These are phyloP conservation scores for Fusarium hainanense DNA, from an alignment of 2,329 filamentous ascomycete genomes.

Conservation along the genomic window DNA sequence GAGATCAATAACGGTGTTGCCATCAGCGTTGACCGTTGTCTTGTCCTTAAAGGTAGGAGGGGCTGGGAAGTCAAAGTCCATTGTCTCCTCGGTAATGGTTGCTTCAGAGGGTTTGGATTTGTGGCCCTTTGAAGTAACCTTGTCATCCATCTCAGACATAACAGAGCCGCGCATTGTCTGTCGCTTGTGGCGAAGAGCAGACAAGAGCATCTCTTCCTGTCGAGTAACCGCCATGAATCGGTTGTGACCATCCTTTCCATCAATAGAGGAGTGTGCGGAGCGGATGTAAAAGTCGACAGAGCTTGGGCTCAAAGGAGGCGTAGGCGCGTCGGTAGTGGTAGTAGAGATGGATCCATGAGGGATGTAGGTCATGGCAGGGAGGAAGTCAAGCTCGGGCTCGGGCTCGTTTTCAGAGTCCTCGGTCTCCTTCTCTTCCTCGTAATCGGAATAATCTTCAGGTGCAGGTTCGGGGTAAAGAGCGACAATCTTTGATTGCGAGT, in stretches of 20 bases:
- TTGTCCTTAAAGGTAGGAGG: conserved; percentile 47
- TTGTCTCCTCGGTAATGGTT: conserved; percentile 46
- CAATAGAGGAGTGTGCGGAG: conserved; percentile 53
- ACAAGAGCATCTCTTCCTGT: conserved; percentile 68
- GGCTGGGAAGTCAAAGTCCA: conserved; percentile 52
- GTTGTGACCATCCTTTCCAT: conserved; percentile 46
- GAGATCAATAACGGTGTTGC: conserved; percentile 41
- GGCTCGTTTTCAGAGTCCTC: conserved; percentile 26
- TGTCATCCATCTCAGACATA: conserved; percentile 53
- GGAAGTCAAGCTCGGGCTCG: conserved; percentile 28
- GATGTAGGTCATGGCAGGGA: conserved; percentile 30
- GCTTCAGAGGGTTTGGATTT: conserved; percentile 47
- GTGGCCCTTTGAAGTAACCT: conserved; percentile 35
- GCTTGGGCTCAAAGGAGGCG: conserved; percentile 63
- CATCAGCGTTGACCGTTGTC: conserved; percentile 42
- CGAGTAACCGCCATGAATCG: conserved; percentile 68
- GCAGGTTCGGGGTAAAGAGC: conserved; percentile 51
- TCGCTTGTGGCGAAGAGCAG: conserved; percentile 67
- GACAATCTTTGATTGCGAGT: conserved; percentile 56
- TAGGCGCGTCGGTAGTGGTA: conserved; percentile 56
- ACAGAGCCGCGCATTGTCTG: conserved; percentile 64
- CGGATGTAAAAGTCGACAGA: conserved; percentile 63
- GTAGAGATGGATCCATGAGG: conserved; percentile 40
- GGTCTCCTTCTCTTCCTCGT: conserved; percentile 28
- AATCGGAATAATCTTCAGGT: conserved; percentile 40